Conservation (phyloP, 306 rosid genomes). For the Cicer pinnatifidum region DNA sequence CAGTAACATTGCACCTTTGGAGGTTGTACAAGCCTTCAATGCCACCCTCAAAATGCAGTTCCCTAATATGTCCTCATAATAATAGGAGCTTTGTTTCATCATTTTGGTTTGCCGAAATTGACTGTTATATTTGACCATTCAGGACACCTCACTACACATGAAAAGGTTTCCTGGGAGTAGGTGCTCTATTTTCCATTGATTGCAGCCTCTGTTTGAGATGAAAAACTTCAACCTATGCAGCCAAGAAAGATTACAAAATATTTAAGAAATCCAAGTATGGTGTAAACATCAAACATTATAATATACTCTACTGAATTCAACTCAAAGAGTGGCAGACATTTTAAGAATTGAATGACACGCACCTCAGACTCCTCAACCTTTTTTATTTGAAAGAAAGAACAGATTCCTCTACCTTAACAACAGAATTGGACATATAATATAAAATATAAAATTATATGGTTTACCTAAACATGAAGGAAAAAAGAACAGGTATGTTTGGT, state of each 20-base stretch:
- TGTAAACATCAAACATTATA: not conserved
- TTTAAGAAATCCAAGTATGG: slow-evolving; percentile 2
- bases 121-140: not conserved
- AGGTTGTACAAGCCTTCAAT: slow-evolving; percentile 1
- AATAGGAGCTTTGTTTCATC: not conserved
- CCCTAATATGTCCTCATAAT: slow-evolving; percentile 6
- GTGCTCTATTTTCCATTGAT: slow-evolving; percentile 86
- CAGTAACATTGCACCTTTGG: slow-evolving; percentile 5
- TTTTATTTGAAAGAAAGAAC: no score
- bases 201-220: slow-evolving; percentile 95
- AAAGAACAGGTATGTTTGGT: not conserved
- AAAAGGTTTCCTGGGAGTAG: slow-evolving; percentile 88
- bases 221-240: slow-evolving; percentile 83
- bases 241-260: slow-evolving; percentile 14
- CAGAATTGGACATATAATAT: no score
- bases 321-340: no score
- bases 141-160: slow-evolving; percentile 43
- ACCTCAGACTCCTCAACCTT: no score
- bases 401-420: no score
- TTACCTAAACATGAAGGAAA: no score
- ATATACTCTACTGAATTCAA: not conserved
- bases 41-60: slow-evolving; percentile 23
- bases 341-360: slow-evolving; percentile 12
- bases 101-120: slow-evolving; percentile 27
- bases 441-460: no score